Percentiles rank a stretch among this genome's conserved stretches.
These are phyloP conservation scores for Inga oerstediana DNA, from an alignment of 306 rosid species.

Conservation along the genomic window DNA sequence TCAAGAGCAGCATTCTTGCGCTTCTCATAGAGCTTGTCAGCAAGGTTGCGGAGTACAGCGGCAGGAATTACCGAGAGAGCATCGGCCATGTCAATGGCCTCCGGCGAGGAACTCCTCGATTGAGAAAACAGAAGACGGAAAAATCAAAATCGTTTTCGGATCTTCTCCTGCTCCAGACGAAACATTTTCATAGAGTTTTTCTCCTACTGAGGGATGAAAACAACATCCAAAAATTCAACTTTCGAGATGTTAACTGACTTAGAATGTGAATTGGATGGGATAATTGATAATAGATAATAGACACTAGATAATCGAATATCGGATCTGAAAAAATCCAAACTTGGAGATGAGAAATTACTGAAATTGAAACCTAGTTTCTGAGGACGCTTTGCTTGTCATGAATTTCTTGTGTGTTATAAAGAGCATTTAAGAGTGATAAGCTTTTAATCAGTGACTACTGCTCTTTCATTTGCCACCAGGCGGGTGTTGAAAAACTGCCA, in stretches of 20 bases:
- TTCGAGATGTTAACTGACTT: constrained; percentile 33
- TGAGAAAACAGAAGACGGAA: constrained; percentile 1
- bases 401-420: background rate
- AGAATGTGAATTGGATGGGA: constrained; percentile 33
- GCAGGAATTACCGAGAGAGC: constrained; percentile 66
- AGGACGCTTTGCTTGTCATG: background rate
- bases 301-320: background rate
- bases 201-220: constrained; percentile 30
- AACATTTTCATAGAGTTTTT: constrained; percentile 19
- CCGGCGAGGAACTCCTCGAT: constrained; percentile 18
- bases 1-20: constrained; percentile 99
- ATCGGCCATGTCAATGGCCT: constrained; percentile 68
- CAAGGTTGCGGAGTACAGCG: constrained; percentile 82
- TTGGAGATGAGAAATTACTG: background rate
- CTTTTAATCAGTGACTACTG: background rate
- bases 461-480: background rate
- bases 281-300: background rate
- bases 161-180: constrained; percentile 48
- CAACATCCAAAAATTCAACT: constrained; percentile 25
- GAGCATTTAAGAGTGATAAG: background rate
- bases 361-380: constrained; percentile 31
- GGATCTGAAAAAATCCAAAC: constrained; percentile 35
- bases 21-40: constrained; percentile 97
- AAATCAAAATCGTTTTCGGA: constrained; percentile 47
- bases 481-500: background rate